Conservation (phyloP, 1,139 yeast species). For the Pneumocystis oryctolagi region DNA sequence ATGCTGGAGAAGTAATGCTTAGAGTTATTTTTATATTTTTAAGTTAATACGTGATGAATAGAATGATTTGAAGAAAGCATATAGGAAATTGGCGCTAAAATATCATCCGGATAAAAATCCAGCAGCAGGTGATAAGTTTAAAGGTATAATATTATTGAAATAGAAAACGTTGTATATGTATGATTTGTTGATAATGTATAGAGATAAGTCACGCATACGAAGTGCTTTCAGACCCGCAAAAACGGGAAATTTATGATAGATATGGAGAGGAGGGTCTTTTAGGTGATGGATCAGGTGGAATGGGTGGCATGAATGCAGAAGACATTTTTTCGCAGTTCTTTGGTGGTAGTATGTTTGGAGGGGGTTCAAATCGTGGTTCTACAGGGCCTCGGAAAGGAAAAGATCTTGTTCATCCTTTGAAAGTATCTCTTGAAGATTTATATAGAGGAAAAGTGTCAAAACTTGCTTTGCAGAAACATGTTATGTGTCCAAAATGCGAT, state of each 20-base stretch:
- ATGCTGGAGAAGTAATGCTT: not conserved
- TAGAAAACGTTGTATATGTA: not conserved
- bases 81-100: constrained; percentile 55
- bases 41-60: constrained; percentile 70
- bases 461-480: constrained; percentile 83
- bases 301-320: constrained; percentile 52
- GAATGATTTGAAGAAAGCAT: constrained; percentile 81
- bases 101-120: constrained; percentile 92
- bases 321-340: constrained; percentile 90
- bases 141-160: constrained; percentile 31
- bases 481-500: constrained; percentile 73
- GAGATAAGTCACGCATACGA: constrained; percentile 35
- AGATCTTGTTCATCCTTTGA: constrained; percentile 79
- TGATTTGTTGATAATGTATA: not conserved
- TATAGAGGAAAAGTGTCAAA: constrained; percentile 92
- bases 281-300: constrained; percentile 67
- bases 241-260: constrained; percentile 76
- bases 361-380: constrained; percentile 51
- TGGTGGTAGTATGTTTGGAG: constrained; percentile 43
- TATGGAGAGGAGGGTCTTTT: constrained; percentile 86
- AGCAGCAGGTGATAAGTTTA: constrained; percentile 88
- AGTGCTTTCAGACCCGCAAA: constrained; percentile 67
- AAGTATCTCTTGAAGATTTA: constrained; percentile 78
- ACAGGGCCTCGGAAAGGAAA: constrained; percentile 69
- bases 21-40: constrained; percentile 45